Percentiles rank a stretch among this genome's conserved stretches.
phyloP scores from a whole-genome alignment of 257 asterid genomes.

The Solanum stenotomum region DNA sequence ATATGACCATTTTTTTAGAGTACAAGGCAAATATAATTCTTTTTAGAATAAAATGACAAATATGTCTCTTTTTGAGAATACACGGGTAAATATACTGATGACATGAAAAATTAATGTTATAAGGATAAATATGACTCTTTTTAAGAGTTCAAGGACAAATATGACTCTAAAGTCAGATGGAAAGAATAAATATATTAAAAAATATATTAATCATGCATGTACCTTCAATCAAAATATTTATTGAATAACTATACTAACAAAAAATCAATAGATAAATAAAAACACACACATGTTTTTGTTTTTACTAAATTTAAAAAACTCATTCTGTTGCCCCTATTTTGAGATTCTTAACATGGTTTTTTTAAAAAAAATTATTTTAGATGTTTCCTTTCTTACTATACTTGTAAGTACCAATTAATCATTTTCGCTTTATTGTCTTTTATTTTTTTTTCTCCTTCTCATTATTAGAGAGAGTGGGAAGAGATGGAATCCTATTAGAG shows the following conservation, averaged over 20 bases:
- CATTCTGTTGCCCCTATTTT: background rate
- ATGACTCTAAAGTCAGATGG: too few relatives aligned
- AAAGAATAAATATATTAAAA: too few relatives aligned
- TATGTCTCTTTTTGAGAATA: too few relatives aligned
- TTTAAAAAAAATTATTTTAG: background rate
- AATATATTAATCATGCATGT: background rate
- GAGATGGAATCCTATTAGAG: background rate
- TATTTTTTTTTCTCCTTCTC: background rate
- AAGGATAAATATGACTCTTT: too few relatives aligned
- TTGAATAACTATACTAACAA: background rate
- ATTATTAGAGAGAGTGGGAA: background rate
- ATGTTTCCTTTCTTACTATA: background rate
- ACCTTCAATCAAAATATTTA: background rate
- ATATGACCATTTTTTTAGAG: too few relatives aligned
- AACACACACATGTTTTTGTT: background rate
- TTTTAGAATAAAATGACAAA: too few relatives aligned
- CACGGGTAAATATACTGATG: too few relatives aligned
- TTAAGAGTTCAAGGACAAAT: too few relatives aligned
- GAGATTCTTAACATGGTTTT: background rate
- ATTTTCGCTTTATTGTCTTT: background rate
- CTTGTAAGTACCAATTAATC: background rate
- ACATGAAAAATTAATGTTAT: too few relatives aligned
- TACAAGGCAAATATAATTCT: too few relatives aligned
- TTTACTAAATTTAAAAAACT: background rate
- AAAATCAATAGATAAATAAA: too few relatives aligned